phyloP scores from a whole-genome alignment of 345 rosid species.

The Lepidium aucheri region DNA sequence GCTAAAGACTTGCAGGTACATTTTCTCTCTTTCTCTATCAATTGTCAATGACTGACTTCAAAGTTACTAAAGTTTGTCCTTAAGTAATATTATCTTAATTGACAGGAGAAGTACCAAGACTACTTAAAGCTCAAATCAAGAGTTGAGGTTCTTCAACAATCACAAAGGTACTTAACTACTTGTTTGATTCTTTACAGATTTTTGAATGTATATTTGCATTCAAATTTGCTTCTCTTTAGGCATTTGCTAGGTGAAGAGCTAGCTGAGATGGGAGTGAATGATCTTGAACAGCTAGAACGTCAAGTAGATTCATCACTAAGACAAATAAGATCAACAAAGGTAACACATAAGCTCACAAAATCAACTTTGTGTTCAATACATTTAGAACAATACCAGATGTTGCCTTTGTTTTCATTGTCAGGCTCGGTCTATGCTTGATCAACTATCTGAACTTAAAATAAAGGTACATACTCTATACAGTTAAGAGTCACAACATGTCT shows the following conservation, averaged over 20 bases:
- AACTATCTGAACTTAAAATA: slow-evolving; percentile 25
- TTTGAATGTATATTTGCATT: background rate
- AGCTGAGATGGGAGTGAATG: slow-evolving; percentile 42
- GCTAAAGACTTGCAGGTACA: slow-evolving; percentile 46
- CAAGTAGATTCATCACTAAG: slow-evolving; percentile 67
- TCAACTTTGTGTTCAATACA: background rate
- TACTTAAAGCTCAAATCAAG: slow-evolving; percentile 53
- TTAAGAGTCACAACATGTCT: background rate
- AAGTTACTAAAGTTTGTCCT: background rate
- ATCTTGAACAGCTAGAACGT: slow-evolving; percentile 70
- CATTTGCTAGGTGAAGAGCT: slow-evolving; percentile 81
- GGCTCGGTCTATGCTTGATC: slow-evolving; percentile 32
- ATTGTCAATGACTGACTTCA: slow-evolving; percentile 6
- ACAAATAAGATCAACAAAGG: slow-evolving; percentile 75
- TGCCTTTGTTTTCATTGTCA: slow-evolving; percentile 3
- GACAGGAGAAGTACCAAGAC: slow-evolving; percentile 55
- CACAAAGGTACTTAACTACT: slow-evolving; percentile 48
- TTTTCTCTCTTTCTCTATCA: background rate
- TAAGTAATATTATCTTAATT: background rate
- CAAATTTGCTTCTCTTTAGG: slow-evolving; percentile 27
- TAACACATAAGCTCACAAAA: background rate
- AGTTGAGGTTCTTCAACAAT: slow-evolving; percentile 51
- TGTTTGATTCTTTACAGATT: background rate
- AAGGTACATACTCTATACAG: slow-evolving; percentile 17
- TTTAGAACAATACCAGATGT: background rate